Evolutionary conservation across 257 asterid genomes (phyloP).

Genomic region (Linderniella brevidens): DNA sequence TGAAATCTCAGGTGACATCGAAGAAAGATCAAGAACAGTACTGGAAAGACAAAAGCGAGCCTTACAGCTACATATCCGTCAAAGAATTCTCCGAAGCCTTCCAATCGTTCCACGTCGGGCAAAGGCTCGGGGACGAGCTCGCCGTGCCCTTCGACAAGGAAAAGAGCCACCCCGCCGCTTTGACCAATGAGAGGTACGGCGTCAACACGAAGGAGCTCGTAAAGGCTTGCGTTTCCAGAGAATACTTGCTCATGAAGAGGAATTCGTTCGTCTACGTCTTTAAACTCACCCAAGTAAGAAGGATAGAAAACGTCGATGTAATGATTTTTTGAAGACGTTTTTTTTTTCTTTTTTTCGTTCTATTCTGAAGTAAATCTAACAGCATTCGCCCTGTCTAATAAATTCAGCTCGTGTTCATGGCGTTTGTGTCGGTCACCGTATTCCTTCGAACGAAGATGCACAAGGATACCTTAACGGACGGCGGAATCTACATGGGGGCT

Average conservation of each 20-base stretch:
- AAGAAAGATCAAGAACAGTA: conserved; percentile 85
- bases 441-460: conserved; percentile 43
- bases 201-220: conserved; percentile 57
- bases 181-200: conserved; percentile 44
- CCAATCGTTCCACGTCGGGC: conserved; percentile 54
- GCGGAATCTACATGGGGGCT: conserved; percentile 59
- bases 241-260: conserved; percentile 50
- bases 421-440: conserved; percentile 44
- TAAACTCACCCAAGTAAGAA: conserved; percentile 55
- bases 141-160: conserved; percentile 51
- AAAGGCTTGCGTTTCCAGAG: conserved; percentile 55
- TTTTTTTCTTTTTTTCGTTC: background rate
- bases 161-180: conserved; percentile 57
- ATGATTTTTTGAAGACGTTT: background rate
- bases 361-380: conserved; percentile 2
- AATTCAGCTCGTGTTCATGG: conserved; percentile 42
- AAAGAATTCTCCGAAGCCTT: conserved; percentile 62
- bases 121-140: conserved; percentile 47
- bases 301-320: too few species aligned
- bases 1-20: conserved; percentile 44
- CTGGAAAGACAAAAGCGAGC: conserved; percentile 43
- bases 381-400: background rate
- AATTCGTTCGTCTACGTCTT: conserved; percentile 64
- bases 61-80: conserved; percentile 35
- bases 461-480: conserved; percentile 28